These are phyloP conservation scores for Antarctomyces pellizariae DNA, from an alignment of 495 filamentous ascomycete species.

Conservation along the genomic window DNA sequence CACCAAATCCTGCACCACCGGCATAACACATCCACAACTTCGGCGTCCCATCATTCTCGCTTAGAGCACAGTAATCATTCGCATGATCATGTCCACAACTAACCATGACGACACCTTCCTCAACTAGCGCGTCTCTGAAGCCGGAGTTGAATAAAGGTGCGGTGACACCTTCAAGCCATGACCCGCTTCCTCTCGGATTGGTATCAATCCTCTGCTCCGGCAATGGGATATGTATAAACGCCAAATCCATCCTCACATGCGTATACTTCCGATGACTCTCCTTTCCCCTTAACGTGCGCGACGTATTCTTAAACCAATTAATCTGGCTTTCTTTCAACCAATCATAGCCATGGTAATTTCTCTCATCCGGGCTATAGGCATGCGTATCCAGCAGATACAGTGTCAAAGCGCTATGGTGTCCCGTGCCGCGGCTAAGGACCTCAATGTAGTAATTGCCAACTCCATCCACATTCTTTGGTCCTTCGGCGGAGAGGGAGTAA, in stretches of 20 bases:
- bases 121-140: constrained; percentile 67
- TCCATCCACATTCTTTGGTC: constrained; percentile 63
- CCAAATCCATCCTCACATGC: constrained; percentile 83
- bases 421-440: constrained; percentile 54
- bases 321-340: constrained; percentile 91
- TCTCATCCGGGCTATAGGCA: constrained; percentile 75
- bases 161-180: constrained; percentile 53
- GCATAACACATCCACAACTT: constrained; percentile 98
- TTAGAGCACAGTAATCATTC: constrained; percentile 82
- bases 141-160: constrained; percentile 73
- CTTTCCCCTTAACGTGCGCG: constrained; percentile 39
- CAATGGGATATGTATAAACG: constrained; percentile 92
- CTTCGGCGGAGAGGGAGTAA: constrained; percentile 64
- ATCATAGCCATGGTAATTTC: constrained; percentile 68
- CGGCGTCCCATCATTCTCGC: constrained; percentile 23
- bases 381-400: constrained; percentile 90
- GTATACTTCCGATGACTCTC: constrained; percentile 54
- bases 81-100: constrained; percentile 90
- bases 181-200: constrained; percentile 29
- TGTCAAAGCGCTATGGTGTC: constrained; percentile 70
- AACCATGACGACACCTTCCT: constrained; percentile 65
- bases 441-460: constrained; percentile 92
- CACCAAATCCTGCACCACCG: constrained; percentile 72
- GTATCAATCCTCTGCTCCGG: constrained; percentile 51
- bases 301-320: constrained; percentile 70